A percentile compares a stretch with the other conserved stretches of the same genome.
These are phyloP conservation scores for Termitomyces sp. DNA, from an alignment of 768 basidiomycete genomes.

Conservation along the genomic window DNA sequence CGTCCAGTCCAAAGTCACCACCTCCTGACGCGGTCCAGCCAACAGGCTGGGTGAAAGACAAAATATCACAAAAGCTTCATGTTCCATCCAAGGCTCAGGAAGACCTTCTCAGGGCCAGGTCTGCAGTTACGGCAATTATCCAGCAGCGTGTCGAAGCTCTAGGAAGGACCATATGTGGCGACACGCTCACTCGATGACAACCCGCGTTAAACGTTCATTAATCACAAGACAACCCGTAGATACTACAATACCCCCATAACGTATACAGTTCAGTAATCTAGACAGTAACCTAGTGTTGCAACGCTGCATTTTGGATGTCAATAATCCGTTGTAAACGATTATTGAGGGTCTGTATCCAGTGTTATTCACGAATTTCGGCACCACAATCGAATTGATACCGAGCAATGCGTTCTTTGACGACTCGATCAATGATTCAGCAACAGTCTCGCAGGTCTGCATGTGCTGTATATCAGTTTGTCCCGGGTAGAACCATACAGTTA, in stretches of 20 bases:
- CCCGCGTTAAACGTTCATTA: background rate
- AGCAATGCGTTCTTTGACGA: slow-evolving; percentile 7
- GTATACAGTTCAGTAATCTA: background rate
- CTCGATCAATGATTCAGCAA: slow-evolving; percentile 8
- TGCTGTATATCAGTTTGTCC: slow-evolving; percentile 25
- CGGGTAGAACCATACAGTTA: slow-evolving; percentile 29
- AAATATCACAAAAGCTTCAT: background rate
- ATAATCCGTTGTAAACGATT: slow-evolving; percentile 14
- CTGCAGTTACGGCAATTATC: slow-evolving; percentile 47
- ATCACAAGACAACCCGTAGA: background rate
- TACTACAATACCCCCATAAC: slow-evolving; percentile 3
- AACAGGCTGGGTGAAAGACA: slow-evolving; percentile 19
- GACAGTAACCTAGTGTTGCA: background rate
- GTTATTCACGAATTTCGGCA: background rate
- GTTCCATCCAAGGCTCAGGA: slow-evolving; percentile 4
- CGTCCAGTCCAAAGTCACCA: background rate
- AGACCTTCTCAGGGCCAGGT: slow-evolving; percentile 36
- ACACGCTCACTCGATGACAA: slow-evolving; percentile 17
- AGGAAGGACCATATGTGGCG: slow-evolving; percentile 44
- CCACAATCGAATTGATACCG: background rate
- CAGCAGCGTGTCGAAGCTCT: slow-evolving; percentile 48
- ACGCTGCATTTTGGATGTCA: slow-evolving; percentile 11
- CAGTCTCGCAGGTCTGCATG: slow-evolving; percentile 20
- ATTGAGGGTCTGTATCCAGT: slow-evolving; percentile 8
- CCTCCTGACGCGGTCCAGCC: slow-evolving; percentile 7